Conservation (phyloP, 2,329 filamentous ascomycete genomes). For the Colletotrichum higginsianum region DNA sequence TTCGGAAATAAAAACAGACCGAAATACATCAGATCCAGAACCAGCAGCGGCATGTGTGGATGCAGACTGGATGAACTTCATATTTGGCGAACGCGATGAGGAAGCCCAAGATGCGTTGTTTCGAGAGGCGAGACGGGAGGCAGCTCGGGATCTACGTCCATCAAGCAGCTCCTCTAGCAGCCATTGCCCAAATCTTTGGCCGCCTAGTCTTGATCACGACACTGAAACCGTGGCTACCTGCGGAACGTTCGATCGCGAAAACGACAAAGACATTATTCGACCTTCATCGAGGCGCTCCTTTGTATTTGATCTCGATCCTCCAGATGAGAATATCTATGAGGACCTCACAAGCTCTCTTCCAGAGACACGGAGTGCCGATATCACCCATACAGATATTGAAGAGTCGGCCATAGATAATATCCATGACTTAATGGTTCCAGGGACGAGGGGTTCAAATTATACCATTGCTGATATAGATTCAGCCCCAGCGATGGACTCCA, state of each 20-base stretch:
- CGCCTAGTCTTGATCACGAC: not conserved
- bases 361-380: not conserved
- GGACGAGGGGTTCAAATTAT: not conserved
- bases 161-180: conserved; percentile 8
- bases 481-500: conserved; percentile 11
- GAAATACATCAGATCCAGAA: not conserved
- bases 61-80: conserved; percentile 36
- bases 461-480: conserved; percentile 9
- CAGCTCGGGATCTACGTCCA: conserved; percentile 21
- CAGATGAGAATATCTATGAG: not conserved
- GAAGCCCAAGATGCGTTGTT: conserved; percentile 13
- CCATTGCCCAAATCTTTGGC: too few species aligned
- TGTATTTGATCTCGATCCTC: not conserved
- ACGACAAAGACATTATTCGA: not conserved
- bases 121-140: conserved; percentile 29
- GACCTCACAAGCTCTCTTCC: not conserved
- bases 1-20: not conserved
- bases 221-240: conserved; percentile 8
- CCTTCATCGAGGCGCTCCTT: not conserved
- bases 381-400: not conserved
- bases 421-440: not conserved
- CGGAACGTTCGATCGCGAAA: not conserved
- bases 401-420: not conserved
- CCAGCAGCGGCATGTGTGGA: not conserved
- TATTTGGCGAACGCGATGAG: conserved; percentile 29